Evolutionary conservation across 176 grass and related monocot genomes (phyloP).

Genomic region (Sorghum bicolor): DNA sequence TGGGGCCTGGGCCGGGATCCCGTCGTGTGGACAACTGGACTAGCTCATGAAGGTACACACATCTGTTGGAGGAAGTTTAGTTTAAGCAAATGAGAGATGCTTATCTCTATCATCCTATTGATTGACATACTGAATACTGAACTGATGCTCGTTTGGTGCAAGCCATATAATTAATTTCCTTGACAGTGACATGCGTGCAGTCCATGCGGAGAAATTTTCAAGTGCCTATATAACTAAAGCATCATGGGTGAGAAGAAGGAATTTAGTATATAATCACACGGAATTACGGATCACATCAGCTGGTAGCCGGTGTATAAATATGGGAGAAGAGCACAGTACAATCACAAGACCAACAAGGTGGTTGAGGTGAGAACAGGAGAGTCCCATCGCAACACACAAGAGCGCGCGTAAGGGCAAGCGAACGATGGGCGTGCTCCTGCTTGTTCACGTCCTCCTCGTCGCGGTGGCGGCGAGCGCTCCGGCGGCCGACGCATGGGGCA

Average conservation of each 20-base stretch:
- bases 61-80: no score
- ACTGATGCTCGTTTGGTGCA: not conserved
- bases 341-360: not conserved
- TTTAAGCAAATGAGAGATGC: no score
- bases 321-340: not conserved
- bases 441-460: constrained; percentile 25
- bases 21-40: no score
- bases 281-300: not conserved
- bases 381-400: not conserved
- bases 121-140: no score
- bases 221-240: not conserved
- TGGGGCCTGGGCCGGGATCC: no score
- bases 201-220: not conserved
- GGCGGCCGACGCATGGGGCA: constrained; percentile 48
- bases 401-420: not conserved
- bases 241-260: not conserved
- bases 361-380: not conserved
- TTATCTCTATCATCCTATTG: no score
- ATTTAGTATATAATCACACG: not conserved
- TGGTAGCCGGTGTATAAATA: constrained; percentile 26
- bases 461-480: constrained; percentile 22
- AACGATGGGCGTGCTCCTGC: constrained; percentile 1
- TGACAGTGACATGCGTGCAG: not conserved
- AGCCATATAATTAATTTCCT: not conserved
- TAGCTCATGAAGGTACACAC: no score